Conservation (phyloP, 345 rosid species). For the Citrus inodora region DNA sequence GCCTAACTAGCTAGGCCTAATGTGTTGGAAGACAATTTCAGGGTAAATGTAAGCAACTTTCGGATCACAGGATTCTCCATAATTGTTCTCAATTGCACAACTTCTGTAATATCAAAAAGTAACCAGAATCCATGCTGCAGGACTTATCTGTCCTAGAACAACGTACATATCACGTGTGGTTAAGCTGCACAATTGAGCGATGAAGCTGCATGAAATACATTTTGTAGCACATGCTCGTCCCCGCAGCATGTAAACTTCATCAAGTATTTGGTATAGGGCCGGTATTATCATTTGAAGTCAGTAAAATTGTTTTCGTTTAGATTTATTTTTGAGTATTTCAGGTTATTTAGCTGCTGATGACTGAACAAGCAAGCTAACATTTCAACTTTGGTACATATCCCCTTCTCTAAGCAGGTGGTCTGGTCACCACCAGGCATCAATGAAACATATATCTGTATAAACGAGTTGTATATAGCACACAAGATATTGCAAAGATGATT, state of each 20-base stretch:
- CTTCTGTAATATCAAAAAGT: neutral
- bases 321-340: too few relatives aligned
- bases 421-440: neutral
- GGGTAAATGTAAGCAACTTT: neutral
- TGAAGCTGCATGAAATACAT: neutral
- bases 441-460: neutral
- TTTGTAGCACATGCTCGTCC: neutral
- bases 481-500: neutral
- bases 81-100: neutral
- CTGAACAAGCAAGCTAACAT: neutral
- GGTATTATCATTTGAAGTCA: neutral
- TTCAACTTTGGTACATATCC: too few relatives aligned
- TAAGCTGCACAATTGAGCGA: slow-evolving; percentile 1
- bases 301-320: neutral
- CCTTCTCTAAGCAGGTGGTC: neutral
- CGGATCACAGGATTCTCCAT: neutral
- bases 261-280: neutral
- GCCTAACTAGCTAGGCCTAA: neutral
- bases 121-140: neutral
- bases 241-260: neutral
- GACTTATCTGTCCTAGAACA: neutral
- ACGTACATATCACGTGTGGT: neutral
- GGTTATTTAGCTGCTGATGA: neutral
- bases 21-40: neutral
- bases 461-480: neutral